phyloP scores from a whole-genome alignment of 805 yeast species.

The Metschnikowia peoriensis region DNA sequence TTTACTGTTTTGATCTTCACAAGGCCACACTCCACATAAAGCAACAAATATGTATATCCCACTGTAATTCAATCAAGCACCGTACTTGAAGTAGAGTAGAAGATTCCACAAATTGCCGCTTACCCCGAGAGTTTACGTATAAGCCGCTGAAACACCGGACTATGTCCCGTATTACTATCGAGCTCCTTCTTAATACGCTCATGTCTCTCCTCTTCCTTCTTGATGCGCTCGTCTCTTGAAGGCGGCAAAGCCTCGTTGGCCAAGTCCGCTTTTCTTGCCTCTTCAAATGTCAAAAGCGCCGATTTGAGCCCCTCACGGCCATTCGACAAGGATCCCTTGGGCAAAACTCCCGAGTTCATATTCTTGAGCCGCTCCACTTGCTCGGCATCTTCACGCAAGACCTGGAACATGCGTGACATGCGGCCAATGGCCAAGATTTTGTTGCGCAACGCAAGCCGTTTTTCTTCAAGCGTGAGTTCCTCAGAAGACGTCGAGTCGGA shows the following conservation, averaged over 20 bases:
- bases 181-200: slow-evolving; percentile 39
- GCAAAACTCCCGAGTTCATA: slow-evolving; percentile 72
- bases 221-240: slow-evolving; percentile 52
- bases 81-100: no score
- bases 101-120: not conserved
- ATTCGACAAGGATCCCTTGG: slow-evolving; percentile 79
- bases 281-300: slow-evolving; percentile 72
- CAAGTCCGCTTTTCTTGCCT: slow-evolving; percentile 77
- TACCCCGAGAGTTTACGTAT: slow-evolving; percentile 35
- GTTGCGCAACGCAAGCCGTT: slow-evolving; percentile 62
- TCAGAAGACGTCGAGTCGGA: slow-evolving; percentile 4
- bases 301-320: slow-evolving; percentile 78
- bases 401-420: slow-evolving; percentile 87
- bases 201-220: slow-evolving; percentile 46
- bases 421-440: slow-evolving; percentile 96
- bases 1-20: no score
- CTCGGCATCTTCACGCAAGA: slow-evolving; percentile 85
- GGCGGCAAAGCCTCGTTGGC: slow-evolving; percentile 91
- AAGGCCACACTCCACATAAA: no score
- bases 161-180: slow-evolving; percentile 26
- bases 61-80: no score
- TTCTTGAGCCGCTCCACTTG: slow-evolving; percentile 76
- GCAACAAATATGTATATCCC: no score
- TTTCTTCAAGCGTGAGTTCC: slow-evolving; percentile 33
- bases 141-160: slow-evolving; percentile 39